phyloP scores from a whole-genome alignment of 768 basidiomycete genomes.

The Tulasnella sp. region DNA sequence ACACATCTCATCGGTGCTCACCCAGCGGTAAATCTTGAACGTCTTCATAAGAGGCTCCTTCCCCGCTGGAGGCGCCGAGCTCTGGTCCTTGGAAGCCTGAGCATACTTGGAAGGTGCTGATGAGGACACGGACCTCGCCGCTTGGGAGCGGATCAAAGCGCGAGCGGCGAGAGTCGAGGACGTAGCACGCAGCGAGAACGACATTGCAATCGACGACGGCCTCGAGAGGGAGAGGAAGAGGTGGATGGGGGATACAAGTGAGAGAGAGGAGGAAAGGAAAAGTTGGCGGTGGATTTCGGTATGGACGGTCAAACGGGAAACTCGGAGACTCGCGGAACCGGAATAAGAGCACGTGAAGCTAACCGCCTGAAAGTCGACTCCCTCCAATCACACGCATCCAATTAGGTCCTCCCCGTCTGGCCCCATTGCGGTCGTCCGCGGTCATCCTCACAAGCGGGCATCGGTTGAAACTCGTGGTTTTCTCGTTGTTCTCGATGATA shows the following conservation, averaged over 20 bases:
- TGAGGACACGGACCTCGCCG: constrained; percentile 3
- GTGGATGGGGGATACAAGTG: background rate
- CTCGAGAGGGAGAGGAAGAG: background rate
- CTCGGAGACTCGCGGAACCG: background rate
- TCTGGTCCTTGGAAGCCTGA: background rate
- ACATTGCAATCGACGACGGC: background rate
- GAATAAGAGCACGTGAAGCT: background rate
- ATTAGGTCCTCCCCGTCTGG: background rate
- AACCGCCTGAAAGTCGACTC: background rate
- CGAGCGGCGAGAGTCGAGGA: background rate
- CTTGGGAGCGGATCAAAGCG: background rate
- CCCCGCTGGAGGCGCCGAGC: background rate
- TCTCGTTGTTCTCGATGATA: too few species aligned
- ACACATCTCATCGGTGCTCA: constrained; percentile 27
- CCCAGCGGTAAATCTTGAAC: constrained; percentile 99
- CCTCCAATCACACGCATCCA: background rate
- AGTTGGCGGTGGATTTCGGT: background rate
- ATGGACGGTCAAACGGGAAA: background rate
- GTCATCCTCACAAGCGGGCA: background rate
- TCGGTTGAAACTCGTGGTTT: too few species aligned
- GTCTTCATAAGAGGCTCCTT: constrained; percentile 57
- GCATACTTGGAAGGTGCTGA: constrained; percentile 8
- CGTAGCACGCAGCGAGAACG: background rate
- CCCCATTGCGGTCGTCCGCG: background rate
- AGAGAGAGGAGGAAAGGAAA: background rate